Base-by-base conservation (phyloP, 441 rosid genomes). In the Gossypium schwendimanii region DNA sequence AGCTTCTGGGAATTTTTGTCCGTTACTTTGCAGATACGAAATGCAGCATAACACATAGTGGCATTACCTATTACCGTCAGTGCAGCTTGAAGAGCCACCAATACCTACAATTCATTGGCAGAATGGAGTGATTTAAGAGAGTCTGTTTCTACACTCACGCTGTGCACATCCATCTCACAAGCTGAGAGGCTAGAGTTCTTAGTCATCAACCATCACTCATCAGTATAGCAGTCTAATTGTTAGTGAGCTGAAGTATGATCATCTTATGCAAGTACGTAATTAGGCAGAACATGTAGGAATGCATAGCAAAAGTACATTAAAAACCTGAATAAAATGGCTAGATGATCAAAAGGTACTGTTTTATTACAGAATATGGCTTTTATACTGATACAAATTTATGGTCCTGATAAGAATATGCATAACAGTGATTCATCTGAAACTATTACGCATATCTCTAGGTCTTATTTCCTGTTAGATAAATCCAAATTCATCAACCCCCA, bases 1-100 rank as follows among this genome's bases (percentile, higher is more conserved):
- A 77, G 77, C 69, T 85, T 75, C n/a, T 82, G 75, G 24, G 90
- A 70, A 62, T 73, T 33, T 76, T 91, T 80, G 54, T 84, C 81
- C 20, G 79, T 60, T 17, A 82, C 78, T 77, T 83, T 88, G 86
- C 80, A 82, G 68, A 92, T 88, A 62, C 91, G 89, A 80, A 65
- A 92, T 69, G 98, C 97, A 62, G 94, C 97, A 41, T 89, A 71
- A 68, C 95, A 89, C 88, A 91, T 76, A 28, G 98, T 92, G 21
- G 84, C 83, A 75, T 92, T 92, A 53, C 98, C 97, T 15, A 90
- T 72, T 20, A 84, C 91, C 5, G 97, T 94, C 69, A 94, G 63
- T 4, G 92, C 97, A 44, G 87, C 97, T 79, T 92, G 98, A 77
- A 90, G 86, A 73, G 90, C 97, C 53, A 93, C 94, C 86, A 88